Base-by-base conservation (phyloP, 2,329 filamentous ascomycete species). In the Celoporthe dispersa region DNA sequence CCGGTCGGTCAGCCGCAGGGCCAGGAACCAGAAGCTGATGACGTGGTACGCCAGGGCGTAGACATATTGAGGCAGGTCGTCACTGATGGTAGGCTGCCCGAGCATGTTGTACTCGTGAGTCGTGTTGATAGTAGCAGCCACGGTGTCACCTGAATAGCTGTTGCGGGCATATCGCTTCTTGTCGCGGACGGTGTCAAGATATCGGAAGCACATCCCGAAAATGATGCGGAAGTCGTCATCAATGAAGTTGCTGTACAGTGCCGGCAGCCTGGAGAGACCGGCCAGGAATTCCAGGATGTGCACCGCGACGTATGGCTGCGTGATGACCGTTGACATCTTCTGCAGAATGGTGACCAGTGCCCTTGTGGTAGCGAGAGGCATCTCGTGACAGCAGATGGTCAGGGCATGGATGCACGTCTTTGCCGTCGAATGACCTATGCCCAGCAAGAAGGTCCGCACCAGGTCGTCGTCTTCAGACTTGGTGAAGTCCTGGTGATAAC, bases 221-320 rank as follows among this genome's bases (percentile, higher is more conserved):
- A 98, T 93, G 67, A 93, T 94, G 72, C 93, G 92, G 79, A 95
- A 98, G 76, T 98, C 94, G 57, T 97, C 94, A 75, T 97, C 91
- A 66, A 93, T 88, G 78, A 98, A 93, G 77, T 97, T 97, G 77
- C 93, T 90, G 77, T 94, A 97, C 1, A 98, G 86, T 71, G 93
- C 88, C 12, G 93, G 93, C 70, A 98, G 84, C 48, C 95, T 91
- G 67, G 94, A 94, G 37, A 99, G 86, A 64, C 94, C 91, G 12
- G 93, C 92, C n/a, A 99, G 84, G 76, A 99, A 98, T 77, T 99
- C 96, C 64, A 99, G 85, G 71, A 99, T 97, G 77, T 99, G 96
- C 72, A 98, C 92, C 12, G 95, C 94, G 48, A 98, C 92, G 69
- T 94, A 90, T 8, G 94, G 91, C 76, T 97, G 94, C 0, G 96